Evolutionary conservation across 2,329 filamentous ascomycete genomes (phyloP).

Genomic region (Blastomyces emzantsi): DNA sequence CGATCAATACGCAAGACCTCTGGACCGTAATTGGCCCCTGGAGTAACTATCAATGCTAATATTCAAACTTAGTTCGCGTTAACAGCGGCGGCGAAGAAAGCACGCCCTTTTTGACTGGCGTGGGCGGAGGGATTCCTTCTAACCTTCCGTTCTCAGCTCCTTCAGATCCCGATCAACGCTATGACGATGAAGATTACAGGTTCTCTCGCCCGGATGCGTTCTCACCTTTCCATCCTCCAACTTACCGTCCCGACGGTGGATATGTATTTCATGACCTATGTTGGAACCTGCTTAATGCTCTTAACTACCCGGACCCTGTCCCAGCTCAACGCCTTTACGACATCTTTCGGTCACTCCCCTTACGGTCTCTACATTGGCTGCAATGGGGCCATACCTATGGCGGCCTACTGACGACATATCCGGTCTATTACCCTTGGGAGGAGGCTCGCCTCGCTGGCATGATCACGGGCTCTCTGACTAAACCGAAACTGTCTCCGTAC

Average conservation of each 20-base stretch:
- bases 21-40: not conserved
- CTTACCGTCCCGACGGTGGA: slow-evolving; percentile 11
- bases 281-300: slow-evolving; percentile 17
- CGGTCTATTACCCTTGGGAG: slow-evolving; percentile 13
- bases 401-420: slow-evolving; percentile 12
- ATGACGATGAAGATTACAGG: slow-evolving; percentile 12
- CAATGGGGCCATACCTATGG: slow-evolving; percentile 19
- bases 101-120: slow-evolving; percentile 18
- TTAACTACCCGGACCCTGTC: slow-evolving; percentile 14
- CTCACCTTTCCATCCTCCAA: slow-evolving; percentile 10
- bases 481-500: slow-evolving; percentile 11
- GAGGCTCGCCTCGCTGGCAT: slow-evolving; percentile 12
- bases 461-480: slow-evolving; percentile 5
- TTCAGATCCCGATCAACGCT: slow-evolving; percentile 10
- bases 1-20: not conserved
- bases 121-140: slow-evolving; percentile 11
- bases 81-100: slow-evolving; percentile 9
- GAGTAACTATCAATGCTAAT: not conserved
- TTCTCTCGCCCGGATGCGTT: slow-evolving; percentile 12
- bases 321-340: slow-evolving; percentile 18
- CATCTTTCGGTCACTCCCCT: slow-evolving; percentile 18
- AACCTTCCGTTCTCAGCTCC: slow-evolving; percentile 10
- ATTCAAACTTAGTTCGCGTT: slow-evolving; percentile 14
- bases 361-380: slow-evolving; percentile 11
- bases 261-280: slow-evolving; percentile 20